A percentile compares a stretch with the other conserved stretches of the same genome.
Conservation (phyloP, 2,329 filamentous ascomycete species). For the Alternaria angustiovoidea region DNA sequence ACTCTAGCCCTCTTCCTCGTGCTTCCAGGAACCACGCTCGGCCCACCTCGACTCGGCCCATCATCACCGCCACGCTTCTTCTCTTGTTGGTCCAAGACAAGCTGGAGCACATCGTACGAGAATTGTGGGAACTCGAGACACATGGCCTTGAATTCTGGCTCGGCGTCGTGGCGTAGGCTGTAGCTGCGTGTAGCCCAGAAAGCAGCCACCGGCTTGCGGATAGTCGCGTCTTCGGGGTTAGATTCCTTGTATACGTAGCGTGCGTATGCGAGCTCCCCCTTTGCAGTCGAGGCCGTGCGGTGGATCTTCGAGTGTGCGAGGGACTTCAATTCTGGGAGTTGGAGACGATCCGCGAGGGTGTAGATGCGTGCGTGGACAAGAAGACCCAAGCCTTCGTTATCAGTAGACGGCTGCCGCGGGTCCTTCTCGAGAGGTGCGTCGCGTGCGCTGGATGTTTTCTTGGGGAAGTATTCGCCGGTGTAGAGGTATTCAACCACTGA, state of each 20-base stretch:
- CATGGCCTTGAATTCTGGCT: conserved; percentile 82
- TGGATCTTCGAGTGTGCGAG: conserved; percentile 91
- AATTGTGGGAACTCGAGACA: conserved; percentile 93
- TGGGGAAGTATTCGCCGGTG: conserved; percentile 85
- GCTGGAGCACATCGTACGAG: conserved; percentile 85
- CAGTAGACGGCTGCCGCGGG: conserved; percentile 69
- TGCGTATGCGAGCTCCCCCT: conserved; percentile 90
- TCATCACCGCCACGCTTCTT: conserved; percentile 45
- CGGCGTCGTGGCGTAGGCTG: conserved; percentile 83
- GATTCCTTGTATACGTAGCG: conserved; percentile 89
- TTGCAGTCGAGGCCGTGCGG: conserved; percentile 84
- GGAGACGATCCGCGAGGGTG: conserved; percentile 83
- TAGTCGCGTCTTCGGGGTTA: conserved; percentile 70
- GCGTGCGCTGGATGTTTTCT: conserved; percentile 64
- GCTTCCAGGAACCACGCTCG: conserved; percentile 48
- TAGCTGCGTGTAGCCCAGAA: conserved; percentile 88
- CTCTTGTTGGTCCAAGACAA: conserved; percentile 63
- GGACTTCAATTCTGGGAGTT: conserved; percentile 69
- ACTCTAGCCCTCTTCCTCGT: conserved; percentile 43
- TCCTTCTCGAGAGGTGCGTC: conserved; percentile 75
- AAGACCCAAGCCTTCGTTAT: conserved; percentile 82
- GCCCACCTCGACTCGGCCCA: conserved; percentile 39
- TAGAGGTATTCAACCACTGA: conserved; percentile 87
- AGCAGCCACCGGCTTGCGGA: conserved; percentile 83
- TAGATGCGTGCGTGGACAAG: conserved; percentile 90